Base-by-base conservation (phyloP, 1,139 yeast species). In the Lodderomyces parapsilosis region DNA sequence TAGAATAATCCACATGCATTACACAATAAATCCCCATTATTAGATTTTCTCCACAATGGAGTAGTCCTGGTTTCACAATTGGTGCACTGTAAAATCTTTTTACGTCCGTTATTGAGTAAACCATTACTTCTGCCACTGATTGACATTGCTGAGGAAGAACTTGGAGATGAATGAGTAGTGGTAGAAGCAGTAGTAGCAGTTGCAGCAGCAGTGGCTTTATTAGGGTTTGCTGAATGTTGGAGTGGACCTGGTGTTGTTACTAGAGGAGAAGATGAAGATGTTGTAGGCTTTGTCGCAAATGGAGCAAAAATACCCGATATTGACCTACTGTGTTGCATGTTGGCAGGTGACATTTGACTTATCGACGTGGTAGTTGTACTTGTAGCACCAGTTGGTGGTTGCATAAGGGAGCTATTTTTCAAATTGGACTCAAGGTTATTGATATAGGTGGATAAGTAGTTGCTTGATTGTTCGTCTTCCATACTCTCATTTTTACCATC, bases 1-100 rank as follows among this genome's bases (percentile, higher is more conserved):
- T 68, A 70, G 50, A 72, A 72, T 42, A 73, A 62, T 3, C 78
- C 78, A 53, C 78, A 73, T 0, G 78, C 78, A 51, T 73, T 73
- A 51, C 78, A 73, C 27, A 73, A 57, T 40, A 73, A 61, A 44
- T 69, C 74, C 2, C 78, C 77, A 39, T 63, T 62, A 51, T 62
- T 66, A n/a, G 74, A 60, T 46, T 68, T 71, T 39, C 78, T 59
- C 78, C 78, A 73, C 13, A 73, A 56, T 3, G 78, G 78, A 2
- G 78, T 72, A 2, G 78, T 71, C 45, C 59, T 63, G 8, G 78
- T 72, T 38, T 66, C 69, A 51, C 78, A 73, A 54, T 73, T 72
- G 32, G 74, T 57, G 46, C 78, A 73, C 48, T 69, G 74, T 31
- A 70, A 54, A 1, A 59, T 47, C 42, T 64, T 65, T 44, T 63